phyloP scores from a whole-genome alignment of 2,329 filamentous ascomycete species.

The Amesomyces nigricolor region DNA sequence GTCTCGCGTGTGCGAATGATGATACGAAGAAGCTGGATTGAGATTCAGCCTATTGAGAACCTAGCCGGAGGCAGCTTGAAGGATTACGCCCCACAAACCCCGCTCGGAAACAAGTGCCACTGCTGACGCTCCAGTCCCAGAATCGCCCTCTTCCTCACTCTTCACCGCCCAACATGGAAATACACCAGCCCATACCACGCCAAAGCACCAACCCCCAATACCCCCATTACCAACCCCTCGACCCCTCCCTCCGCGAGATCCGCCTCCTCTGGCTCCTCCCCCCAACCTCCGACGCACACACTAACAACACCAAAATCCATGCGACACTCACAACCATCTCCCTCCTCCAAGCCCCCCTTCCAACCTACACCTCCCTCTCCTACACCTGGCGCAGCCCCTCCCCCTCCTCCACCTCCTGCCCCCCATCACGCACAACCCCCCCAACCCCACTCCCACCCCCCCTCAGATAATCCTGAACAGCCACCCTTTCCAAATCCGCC shows the following conservation, averaged over 20 bases:
- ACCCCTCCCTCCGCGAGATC: neutral
- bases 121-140: no score
- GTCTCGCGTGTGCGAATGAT: no score
- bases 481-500: neutral
- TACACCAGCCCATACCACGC: no score
- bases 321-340: neutral
- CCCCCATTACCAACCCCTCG: neutral
- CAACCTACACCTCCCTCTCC: slow-evolving; percentile 2
- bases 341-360: neutral
- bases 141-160: no score
- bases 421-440: no score
- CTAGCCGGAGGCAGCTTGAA: no score
- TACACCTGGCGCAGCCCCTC: slow-evolving; percentile 4
- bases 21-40: no score
- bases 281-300: neutral
- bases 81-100: no score
- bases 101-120: no score
- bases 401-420: neutral
- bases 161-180: no score
- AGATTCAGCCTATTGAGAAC: no score
- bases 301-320: neutral
- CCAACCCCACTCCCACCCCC: no score
- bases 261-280: neutral
- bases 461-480: neutral
- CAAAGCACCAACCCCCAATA: neutral